Evolutionary conservation across 768 basidiomycete genomes (phyloP).

Genomic region (Leccinum disarticulatum): DNA sequence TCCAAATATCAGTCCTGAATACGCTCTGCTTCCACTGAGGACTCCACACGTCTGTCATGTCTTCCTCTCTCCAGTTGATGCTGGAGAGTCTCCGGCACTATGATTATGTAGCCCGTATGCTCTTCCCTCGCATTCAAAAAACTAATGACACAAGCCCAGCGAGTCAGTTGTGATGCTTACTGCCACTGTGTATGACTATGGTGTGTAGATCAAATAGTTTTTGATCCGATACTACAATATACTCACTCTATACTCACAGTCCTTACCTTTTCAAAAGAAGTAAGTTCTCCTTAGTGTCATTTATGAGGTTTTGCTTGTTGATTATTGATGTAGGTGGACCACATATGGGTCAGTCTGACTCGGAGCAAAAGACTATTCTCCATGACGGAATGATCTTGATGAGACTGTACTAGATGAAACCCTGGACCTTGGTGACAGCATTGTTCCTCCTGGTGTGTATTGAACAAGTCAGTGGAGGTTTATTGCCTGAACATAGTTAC

Average conservation of each 20-base stretch:
- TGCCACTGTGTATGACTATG: neutral
- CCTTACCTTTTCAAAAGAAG: neutral
- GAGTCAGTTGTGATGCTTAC: neutral
- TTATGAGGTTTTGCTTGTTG: neutral
- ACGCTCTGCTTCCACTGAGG: too few relatives aligned
- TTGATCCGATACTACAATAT: neutral
- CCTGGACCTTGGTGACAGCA: neutral
- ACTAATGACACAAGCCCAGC: neutral
- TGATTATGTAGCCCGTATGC: neutral
- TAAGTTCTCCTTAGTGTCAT: neutral
- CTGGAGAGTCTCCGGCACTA: neutral
- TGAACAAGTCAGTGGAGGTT: neutral
- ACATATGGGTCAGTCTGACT: neutral
- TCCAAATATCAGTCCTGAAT: too few relatives aligned
- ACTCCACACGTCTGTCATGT: neutral
- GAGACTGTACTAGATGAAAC: neutral
- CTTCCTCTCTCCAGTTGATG: neutral
- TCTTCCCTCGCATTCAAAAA: neutral
- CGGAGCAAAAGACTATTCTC: neutral
- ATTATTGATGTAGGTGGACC: neutral
- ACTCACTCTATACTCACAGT: neutral
- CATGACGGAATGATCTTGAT: neutral
- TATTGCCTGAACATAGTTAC: too few relatives aligned
- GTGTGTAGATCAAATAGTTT: neutral
- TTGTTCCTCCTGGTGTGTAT: neutral